phyloP scores from a whole-genome alignment of 2,329 filamentous ascomycete species.

The Aspergillus spinulosporus region DNA sequence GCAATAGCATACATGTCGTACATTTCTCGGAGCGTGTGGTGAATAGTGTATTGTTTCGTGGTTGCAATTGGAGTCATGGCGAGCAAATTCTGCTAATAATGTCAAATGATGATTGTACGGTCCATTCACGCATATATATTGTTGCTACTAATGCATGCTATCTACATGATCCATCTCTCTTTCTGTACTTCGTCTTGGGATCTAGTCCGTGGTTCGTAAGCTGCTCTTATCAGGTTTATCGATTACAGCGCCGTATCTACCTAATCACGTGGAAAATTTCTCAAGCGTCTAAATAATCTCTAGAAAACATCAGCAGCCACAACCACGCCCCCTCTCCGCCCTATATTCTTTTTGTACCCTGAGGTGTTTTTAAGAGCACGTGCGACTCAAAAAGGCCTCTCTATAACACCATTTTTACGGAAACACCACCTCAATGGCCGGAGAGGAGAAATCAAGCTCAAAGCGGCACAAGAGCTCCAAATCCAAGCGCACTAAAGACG shows the following conservation, averaged over 20 bases:
- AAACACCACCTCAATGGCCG: conserved; percentile 24
- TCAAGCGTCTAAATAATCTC: conserved; percentile 6
- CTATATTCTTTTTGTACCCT: not conserved
- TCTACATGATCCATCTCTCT: not conserved
- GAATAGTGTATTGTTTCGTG: not conserved
- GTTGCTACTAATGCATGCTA: not conserved
- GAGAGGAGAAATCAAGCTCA: conserved; percentile 15
- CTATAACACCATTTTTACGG: not conserved
- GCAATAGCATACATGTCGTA: not conserved
- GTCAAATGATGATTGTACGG: conserved; percentile 19
- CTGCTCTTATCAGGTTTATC: not conserved
- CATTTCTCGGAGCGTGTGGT: not conserved
- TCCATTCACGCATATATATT: conserved; percentile 1
- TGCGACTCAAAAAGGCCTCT: conserved; percentile 8
- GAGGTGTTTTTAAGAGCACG: not conserved
- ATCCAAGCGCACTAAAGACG: conserved; percentile 54
- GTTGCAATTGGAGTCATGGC: conserved; percentile 11
- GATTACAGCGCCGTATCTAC: too few species aligned
- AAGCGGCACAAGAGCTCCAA: conserved; percentile 63
- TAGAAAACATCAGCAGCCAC: not conserved
- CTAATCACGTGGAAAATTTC: conserved; percentile 21
- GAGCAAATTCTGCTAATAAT: conserved; percentile 17
- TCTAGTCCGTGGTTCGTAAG: not conserved
- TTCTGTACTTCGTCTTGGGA: not conserved
- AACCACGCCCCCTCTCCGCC: not conserved